These are phyloP conservation scores for Rosa lucieae DNA, from an alignment of 306 rosid species.

Conservation along the genomic window DNA sequence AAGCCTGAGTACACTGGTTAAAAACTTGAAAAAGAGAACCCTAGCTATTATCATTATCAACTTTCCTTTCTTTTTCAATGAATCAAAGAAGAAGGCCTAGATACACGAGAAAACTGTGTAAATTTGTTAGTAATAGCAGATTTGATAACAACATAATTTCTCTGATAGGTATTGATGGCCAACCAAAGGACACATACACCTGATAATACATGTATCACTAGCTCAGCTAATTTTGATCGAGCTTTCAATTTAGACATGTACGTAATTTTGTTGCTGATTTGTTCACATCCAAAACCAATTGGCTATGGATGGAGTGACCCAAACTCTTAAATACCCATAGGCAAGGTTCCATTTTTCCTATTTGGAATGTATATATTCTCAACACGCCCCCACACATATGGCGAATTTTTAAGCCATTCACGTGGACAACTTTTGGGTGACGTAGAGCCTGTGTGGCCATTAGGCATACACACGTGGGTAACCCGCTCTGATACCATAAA, in stretches of 20 bases:
- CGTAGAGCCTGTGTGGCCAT: no score
- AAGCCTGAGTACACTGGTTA: not conserved
- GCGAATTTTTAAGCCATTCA: no score
- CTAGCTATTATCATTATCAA: not conserved
- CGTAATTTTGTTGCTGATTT: not conserved
- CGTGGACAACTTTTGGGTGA: no score
- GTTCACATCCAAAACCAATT: no score
- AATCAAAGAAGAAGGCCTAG: conserved; percentile 15
- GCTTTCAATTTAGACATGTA: not conserved
- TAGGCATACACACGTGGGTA: no score
- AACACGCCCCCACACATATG: no score
- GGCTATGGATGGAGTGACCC: no score
- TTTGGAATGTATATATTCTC: no score
- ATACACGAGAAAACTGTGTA: conserved; percentile 23
- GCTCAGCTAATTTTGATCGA: conserved; percentile 7
- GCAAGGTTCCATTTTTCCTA: no score
- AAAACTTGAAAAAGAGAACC: not conserved
- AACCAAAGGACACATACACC: conserved; percentile 17
- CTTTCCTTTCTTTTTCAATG: conserved; percentile 3
- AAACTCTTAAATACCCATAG: no score
- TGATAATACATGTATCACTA: not conserved
- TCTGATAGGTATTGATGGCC: conserved; percentile 17
- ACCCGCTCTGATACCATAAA: no score
- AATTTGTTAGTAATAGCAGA: conserved; percentile 1
- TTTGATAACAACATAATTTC: conserved; percentile 23